Percentiles rank a stretch among this genome's conserved stretches.
These are phyloP conservation scores for Gelatoporia subvermispora DNA, from an alignment of 768 basidiomycete genomes.

Conservation along the genomic window DNA sequence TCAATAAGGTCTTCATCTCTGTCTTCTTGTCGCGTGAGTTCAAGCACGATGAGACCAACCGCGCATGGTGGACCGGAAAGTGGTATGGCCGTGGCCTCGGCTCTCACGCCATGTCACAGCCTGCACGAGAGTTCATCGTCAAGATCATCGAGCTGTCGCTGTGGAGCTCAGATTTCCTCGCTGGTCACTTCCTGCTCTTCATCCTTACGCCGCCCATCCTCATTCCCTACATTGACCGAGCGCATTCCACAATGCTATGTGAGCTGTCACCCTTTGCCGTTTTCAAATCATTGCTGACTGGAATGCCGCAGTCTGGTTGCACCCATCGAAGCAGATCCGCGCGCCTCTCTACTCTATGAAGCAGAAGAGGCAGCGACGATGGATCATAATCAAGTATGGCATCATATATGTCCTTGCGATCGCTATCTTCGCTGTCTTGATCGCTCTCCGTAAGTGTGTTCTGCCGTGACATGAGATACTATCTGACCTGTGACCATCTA, in stretches of 20 bases:
- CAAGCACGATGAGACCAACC: conserved; percentile 98
- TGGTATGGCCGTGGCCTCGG: conserved; percentile 97
- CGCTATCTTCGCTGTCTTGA: conserved; percentile 66
- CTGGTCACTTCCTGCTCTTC: conserved; percentile 84
- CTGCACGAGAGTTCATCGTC: conserved; percentile 94
- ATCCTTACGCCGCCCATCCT: conserved; percentile 85
- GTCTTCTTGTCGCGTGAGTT: conserved; percentile 96
- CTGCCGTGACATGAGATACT: not conserved
- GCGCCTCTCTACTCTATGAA: conserved; percentile 88
- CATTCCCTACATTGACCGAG: conserved; percentile 85
- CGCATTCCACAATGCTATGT: conserved; percentile 92
- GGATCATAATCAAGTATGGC: conserved; percentile 88
- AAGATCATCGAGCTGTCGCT: conserved; percentile 95
- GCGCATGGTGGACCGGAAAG: conserved; percentile 98
- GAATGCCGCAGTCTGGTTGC: conserved; percentile 74
- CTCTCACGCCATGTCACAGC: conserved; percentile 90
- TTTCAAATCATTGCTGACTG: conserved; percentile 15
- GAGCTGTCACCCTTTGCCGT: conserved; percentile 30
- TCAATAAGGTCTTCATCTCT: conserved; percentile 91
- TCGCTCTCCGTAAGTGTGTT: conserved; percentile 64
- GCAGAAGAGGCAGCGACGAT: conserved; percentile 83
- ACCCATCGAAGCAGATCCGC: conserved; percentile 90
- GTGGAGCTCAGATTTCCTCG: conserved; percentile 92
- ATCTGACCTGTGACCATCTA: conserved; percentile 2
- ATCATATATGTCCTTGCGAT: conserved; percentile 68